Evolutionary conservation across 352 stramenopile species (phyloP).

Genomic region (Pythium guiyangense): DNA sequence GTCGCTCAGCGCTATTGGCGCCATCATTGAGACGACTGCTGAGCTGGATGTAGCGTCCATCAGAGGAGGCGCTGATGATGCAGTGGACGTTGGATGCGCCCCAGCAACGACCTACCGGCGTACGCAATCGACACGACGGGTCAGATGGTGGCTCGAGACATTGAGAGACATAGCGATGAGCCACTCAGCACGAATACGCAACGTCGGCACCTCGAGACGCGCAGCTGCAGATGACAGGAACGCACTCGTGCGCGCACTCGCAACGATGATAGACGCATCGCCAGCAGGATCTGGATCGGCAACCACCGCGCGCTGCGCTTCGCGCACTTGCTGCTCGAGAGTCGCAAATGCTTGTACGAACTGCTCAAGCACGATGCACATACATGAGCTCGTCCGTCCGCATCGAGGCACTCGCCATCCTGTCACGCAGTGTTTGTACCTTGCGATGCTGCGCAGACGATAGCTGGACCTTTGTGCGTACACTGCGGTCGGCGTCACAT

Average conservation of each 20-base stretch:
- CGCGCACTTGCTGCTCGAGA: background rate
- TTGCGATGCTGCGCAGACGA: constrained; percentile 15
- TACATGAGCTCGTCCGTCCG: background rate
- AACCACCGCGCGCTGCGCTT: background rate
- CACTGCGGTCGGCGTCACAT: constrained; percentile 40
- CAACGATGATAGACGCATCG: background rate
- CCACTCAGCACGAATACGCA: too few species aligned
- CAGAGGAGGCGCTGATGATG: too few species aligned
- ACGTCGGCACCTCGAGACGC: constrained; percentile 23
- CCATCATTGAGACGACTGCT: too few species aligned
- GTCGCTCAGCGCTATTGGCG: too few species aligned
- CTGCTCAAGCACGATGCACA: background rate
- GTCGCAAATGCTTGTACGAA: background rate
- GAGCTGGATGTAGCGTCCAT: too few species aligned
- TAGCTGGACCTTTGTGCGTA: constrained; percentile 37
- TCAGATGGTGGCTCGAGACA: too few species aligned
- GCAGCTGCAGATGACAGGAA: constrained; percentile 40
- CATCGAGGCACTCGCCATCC: background rate
- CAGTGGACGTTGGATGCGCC: too few species aligned
- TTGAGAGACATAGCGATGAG: too few species aligned
- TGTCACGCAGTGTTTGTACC: too few species aligned
- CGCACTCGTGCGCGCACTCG: constrained; percentile 12
- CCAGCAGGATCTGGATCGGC: too few species aligned
- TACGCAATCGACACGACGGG: too few species aligned
- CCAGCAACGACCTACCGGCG: too few species aligned